phyloP scores from a whole-genome alignment of 2,329 filamentous ascomycete species.

The Mariannaea sp. region DNA sequence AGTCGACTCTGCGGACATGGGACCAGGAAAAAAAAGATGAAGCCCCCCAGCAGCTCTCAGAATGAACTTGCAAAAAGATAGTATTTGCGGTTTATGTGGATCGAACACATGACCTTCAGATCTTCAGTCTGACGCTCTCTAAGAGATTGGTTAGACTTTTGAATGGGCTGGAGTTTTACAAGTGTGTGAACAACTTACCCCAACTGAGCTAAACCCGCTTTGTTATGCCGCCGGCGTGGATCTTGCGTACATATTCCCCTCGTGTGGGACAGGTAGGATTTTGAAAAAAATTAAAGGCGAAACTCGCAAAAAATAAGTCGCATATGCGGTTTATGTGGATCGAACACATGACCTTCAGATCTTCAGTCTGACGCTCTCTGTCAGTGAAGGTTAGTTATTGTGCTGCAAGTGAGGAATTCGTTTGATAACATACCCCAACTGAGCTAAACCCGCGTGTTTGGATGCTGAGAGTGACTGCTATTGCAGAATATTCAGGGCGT shows the following conservation, averaged over 20 bases:
- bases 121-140: slow-evolving; percentile 20
- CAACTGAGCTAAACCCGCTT: slow-evolving; percentile 22
- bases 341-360: slow-evolving; percentile 23
- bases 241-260: neutral
- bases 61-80: slow-evolving; percentile 9
- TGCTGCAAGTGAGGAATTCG: slow-evolving; percentile 9
- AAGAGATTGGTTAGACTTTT: neutral
- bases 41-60: too few relatives aligned
- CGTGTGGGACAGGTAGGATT: neutral
- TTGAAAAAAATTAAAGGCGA: neutral
- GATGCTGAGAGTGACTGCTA: neutral
- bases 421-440: slow-evolving; percentile 19
- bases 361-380: slow-evolving; percentile 23
- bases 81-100: slow-evolving; percentile 19
- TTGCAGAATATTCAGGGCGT: neutral
- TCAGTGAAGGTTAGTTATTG: slow-evolving; percentile 17
- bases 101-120: slow-evolving; percentile 22
- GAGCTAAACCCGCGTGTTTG: slow-evolving; percentile 21
- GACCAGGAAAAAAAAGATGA: neutral
- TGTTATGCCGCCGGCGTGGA: neutral
- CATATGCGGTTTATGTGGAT: slow-evolving; percentile 21
- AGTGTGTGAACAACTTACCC: slow-evolving; percentile 5
- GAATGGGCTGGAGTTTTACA: neutral
- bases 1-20: neutral
- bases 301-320: neutral